phyloP scores from a whole-genome alignment of 441 rosid genomes.

The Melastoma candidum region DNA sequence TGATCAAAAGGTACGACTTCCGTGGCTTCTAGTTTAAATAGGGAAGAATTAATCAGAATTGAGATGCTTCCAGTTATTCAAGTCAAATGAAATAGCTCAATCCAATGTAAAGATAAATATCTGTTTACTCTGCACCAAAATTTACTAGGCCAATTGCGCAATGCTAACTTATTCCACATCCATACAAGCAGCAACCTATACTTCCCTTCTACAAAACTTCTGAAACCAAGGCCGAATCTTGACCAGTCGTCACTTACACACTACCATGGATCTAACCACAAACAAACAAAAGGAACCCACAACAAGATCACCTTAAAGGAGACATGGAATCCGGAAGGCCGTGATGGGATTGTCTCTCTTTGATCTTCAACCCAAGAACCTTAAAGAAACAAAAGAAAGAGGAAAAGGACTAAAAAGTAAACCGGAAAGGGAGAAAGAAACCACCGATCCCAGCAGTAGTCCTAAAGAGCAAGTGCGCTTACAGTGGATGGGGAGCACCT shows the following conservation, averaged over 20 bases:
- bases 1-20: too few relatives aligned
- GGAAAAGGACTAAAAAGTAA: constrained; percentile 13
- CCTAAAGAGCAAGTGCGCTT: not conserved
- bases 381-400: constrained; percentile 14
- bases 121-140: too few relatives aligned
- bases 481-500: constrained; percentile 1
- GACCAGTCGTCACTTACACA: not conserved
- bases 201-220: too few relatives aligned
- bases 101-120: too few relatives aligned
- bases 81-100: too few relatives aligned
- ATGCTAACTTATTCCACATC: too few relatives aligned
- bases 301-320: constrained; percentile 30
- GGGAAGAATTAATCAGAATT: too few relatives aligned
- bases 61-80: too few relatives aligned
- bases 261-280: not conserved
- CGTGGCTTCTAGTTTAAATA: too few relatives aligned
- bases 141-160: too few relatives aligned
- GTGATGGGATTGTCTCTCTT: constrained; percentile 23
- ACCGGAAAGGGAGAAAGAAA: not conserved
- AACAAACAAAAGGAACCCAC: not conserved
- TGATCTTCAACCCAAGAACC: constrained; percentile 30
- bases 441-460: not conserved
- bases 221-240: not conserved
- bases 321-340: constrained; percentile 25
- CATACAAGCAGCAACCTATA: too few relatives aligned